These are phyloP conservation scores for Schizochytrium sp. DNA, from an alignment of 108 stramenopile species.

Conservation along the genomic window DNA sequence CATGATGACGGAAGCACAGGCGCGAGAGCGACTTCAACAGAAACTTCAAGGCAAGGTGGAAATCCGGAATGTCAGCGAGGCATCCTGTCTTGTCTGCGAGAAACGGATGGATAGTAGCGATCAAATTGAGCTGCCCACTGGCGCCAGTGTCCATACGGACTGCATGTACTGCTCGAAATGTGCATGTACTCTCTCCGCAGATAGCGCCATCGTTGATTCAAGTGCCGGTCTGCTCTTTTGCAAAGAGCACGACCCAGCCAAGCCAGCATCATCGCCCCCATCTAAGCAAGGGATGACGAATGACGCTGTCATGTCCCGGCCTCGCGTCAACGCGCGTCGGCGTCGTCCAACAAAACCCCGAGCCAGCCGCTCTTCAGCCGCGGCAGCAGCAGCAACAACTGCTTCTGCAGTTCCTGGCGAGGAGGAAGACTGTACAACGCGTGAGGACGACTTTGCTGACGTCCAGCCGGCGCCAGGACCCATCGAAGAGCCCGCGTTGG, in stretches of 20 bases:
- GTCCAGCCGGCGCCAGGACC: background rate
- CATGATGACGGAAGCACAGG: background rate
- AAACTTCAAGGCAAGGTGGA: background rate
- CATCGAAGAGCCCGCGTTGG: background rate
- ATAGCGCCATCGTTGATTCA: background rate
- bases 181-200: background rate
- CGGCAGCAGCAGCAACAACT: background rate
- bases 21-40: background rate
- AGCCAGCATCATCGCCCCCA: background rate
- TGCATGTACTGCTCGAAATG: conserved; percentile 3
- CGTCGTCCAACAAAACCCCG: background rate
- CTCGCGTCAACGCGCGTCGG: background rate
- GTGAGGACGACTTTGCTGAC: background rate
- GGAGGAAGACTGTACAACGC: background rate
- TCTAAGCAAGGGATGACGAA: background rate
- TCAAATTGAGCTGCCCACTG: background rate
- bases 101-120: background rate
- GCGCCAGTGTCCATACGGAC: background rate
- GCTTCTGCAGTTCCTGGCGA: too few relatives aligned
- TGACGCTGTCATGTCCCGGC: background rate
- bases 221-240: background rate
- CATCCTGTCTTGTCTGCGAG: background rate
- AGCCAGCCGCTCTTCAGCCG: background rate
- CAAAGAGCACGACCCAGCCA: background rate
- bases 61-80: background rate